Base-by-base conservation (phyloP, 192 early-diverging fungal species). In the Backusella australiensis region DNA sequence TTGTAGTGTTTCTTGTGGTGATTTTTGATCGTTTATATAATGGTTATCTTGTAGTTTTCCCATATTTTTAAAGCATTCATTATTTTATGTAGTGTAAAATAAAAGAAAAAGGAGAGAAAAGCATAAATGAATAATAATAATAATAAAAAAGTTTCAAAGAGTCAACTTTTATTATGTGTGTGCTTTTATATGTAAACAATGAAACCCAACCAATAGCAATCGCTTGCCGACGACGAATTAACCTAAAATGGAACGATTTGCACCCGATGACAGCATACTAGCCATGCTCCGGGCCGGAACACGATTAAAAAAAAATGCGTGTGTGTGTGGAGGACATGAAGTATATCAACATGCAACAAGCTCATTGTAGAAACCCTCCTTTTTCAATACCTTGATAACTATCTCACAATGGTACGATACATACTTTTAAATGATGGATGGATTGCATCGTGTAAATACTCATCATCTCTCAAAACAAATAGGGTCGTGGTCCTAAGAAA, bases 401-500 rank as follows among this genome's bases (percentile, higher is more conserved):
- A 74, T 74, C 72, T 56, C 72, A 74, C 53, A 74, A 74, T 74
- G 72, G 72, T 74, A 74, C 26, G 72, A 23, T 49, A n/a, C 11
- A 59, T 26, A 26, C 3, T 14, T 59, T 26, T n/a, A 35, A 73
- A 59, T 14, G 71, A 78, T 78, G 42, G 72, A 73, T 78, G 41
- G 71, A 73, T 69, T 78, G 35, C 32, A 73, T 53, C 17, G 42
- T 44, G 42, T 29, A 69, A 76, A 5, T 34, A 46, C 36, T 38
- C 12, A 69, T 63, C 21, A 63, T n/a, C 15, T 44, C 15, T 63
- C 15, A 21, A 34, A 67, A 11, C 14, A 72, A 34, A 67, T 70
- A 79, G 78, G 75, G 69, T 77, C 78, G 78, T 70, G 98, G 98
- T 86, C 96, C 96, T 75, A 97, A 96, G 91, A 98, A 99, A 93